Base-by-base conservation (phyloP, 2,329 filamentous ascomycete genomes). In the Daldinia sp. region DNA sequence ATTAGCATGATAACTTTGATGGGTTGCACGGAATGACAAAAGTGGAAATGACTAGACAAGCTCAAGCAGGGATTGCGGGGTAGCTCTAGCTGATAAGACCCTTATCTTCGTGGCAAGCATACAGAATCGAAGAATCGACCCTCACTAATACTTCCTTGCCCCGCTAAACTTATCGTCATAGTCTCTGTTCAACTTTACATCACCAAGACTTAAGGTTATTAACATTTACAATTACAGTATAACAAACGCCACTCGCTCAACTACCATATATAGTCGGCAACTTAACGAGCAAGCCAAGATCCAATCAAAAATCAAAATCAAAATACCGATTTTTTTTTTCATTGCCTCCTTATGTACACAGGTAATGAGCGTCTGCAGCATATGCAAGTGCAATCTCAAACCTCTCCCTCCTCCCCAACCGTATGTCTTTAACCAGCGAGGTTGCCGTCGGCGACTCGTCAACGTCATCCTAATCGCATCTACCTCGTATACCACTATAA, bases 21-120 rank as follows among this genome's bases (percentile, higher is more conserved):
- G 15, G 46, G 46, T 56, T 18, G n/a, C 30, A 37, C 37, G n/a
- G 9, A 15, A 10, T 26, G 37, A 20, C 35, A 33, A 64, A 33
- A 48, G 37, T 30, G 51, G 50, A 39, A 56, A 30, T 4, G 15
- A 51, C 5, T 46, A 35, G 9, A 35, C 23, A 26, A 51, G 50
- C 56, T 64, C 48, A 57, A 35, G 33, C 26, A 55, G 15, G 35
- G 60, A 63, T 41, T 72, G 71, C 71, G 71, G 71, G 71, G 71
- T 73, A 73, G 71, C 63, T 70, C 39, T 39, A 23, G 20, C 48
- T 28, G 66, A 71, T 66, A 68, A 65, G 41, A 26, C 10, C 64
- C 64, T 70, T 69, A 70, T 68, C 65, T 42, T 23, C 12, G 55
- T 63, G 60, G 58, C 63, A 58, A 65, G 48, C 23, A 20, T 54